These are phyloP conservation scores for Eucalyptus sideroxylon DNA, from an alignment of 345 rosid genomes.

Conservation along the genomic window DNA sequence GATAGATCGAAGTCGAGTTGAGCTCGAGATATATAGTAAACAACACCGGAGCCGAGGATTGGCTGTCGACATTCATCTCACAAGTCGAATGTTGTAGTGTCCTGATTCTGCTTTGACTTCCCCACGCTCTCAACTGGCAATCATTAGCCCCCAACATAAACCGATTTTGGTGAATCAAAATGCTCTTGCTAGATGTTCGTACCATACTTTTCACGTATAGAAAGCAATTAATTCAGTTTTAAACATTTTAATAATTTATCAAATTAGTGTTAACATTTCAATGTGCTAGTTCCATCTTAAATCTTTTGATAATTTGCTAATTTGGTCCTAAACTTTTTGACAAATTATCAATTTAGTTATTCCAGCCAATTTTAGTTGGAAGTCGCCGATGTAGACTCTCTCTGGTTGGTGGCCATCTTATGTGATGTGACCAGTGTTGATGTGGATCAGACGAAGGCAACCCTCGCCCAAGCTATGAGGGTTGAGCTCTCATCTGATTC, in stretches of 20 bases:
- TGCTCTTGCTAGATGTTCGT: neutral
- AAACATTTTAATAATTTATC: too few species aligned
- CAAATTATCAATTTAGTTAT: too few species aligned
- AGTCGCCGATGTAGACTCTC: fast-evolving
- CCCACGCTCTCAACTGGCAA: fast-evolving
- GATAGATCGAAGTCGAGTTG: neutral
- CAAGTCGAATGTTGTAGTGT: fast-evolving
- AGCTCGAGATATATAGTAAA: neutral
- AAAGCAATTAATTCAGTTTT: neutral
- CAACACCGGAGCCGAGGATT: neutral
- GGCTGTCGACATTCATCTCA: neutral
- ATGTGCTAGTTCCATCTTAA: too few species aligned
- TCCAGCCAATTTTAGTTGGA: fast-evolving
- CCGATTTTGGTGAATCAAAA: neutral
- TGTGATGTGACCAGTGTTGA: fast-evolving
- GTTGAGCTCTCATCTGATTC: neutral
- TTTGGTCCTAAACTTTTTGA: too few species aligned
- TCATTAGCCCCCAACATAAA: neutral
- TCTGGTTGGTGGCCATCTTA: fast-evolving
- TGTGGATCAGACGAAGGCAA: fast-evolving
- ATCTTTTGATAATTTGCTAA: too few species aligned
- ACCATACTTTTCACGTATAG: neutral
- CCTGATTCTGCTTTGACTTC: neutral
- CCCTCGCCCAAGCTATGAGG: neutral
- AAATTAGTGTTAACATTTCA: too few species aligned